Base-by-base conservation (phyloP, 345 rosid genomes). In the Alliaria petiolata region DNA sequence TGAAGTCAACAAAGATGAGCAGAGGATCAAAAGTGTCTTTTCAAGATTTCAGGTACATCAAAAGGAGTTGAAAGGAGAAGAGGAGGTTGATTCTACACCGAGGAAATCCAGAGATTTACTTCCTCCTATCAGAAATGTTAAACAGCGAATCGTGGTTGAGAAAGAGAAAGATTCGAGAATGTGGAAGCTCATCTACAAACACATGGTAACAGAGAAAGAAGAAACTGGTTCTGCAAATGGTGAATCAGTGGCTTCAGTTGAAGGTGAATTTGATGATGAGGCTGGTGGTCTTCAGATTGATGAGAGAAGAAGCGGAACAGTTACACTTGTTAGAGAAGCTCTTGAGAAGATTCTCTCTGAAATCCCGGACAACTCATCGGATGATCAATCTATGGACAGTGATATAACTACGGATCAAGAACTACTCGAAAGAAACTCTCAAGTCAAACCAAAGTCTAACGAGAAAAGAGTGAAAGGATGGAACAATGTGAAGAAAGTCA, bases 321-420 rank as follows among this genome's bases (percentile, higher is more conserved):
- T 91, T 73, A 85, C 83, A 74, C 71, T 89, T 62, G 89, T 95
- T 47, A 83, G 82, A 79, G 92, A 86, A 83, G 97, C 96, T 12
- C 84, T 95, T 26, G 90, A 83, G 65, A 88, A 83, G 68, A 85
- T 95, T 72, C 92, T 95, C 28, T 81, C 84, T 64, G 95, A 89
- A 70, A 86, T 83, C 36, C 93, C 85, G 10, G 91, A 85, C 42
- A 78, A 76, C 62, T 80, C 85, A 22, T 78, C 84, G 12, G 84
- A 86, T 70, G 85, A 82, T 69, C 87, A 86, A 54, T 84, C 86
- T 12, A 64, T 67, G n/a, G 54, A 44, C 19, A 71, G 82, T 42
- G 83, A 79, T 35, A 64, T 45, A 36, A 47, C 67, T 38, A 72
- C 76, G 13, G 89, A 81, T 39, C 78, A 83, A 79, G 84, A 81